These are phyloP conservation scores for Zygosaccharomyces pseudobailii DNA, from an alignment of 1,139 yeast genomes.

Conservation along the genomic window DNA sequence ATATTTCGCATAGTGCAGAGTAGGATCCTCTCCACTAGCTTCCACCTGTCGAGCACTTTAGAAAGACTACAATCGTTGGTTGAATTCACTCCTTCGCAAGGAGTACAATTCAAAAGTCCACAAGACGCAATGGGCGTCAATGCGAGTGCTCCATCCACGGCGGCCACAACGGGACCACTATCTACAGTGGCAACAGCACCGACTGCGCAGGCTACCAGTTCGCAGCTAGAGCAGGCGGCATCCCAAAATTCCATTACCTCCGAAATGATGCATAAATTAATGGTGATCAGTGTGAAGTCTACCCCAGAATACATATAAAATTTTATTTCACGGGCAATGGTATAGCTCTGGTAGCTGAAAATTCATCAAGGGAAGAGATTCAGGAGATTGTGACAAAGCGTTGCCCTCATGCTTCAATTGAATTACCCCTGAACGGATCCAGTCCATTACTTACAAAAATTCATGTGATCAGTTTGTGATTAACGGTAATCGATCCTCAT, in stretches of 20 bases:
- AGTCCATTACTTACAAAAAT: too few relatives aligned
- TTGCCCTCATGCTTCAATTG: too few relatives aligned
- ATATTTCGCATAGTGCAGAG: slow-evolving; percentile 53
- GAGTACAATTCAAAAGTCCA: slow-evolving; percentile 27
- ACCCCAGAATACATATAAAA: slow-evolving; percentile 29
- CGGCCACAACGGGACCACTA: slow-evolving; percentile 12
- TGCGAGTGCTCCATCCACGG: slow-evolving; percentile 15
- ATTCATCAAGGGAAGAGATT: too few relatives aligned
- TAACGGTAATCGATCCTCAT: too few relatives aligned
- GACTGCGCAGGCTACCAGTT: slow-evolving; percentile 13
- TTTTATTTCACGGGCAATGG: too few relatives aligned
- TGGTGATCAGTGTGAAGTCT: slow-evolving; percentile 32
- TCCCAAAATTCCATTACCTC: slow-evolving; percentile 19
- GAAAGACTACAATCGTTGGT: slow-evolving; percentile 24
- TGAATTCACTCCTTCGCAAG: slow-evolving; percentile 34
- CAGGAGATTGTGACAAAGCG: too few relatives aligned
- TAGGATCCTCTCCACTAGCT: slow-evolving; percentile 40
- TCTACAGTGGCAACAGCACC: slow-evolving; percentile 17
- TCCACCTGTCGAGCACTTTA: slow-evolving; percentile 26
- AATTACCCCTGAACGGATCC: too few relatives aligned
- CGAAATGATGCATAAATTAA: slow-evolving; percentile 31
- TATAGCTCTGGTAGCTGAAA: too few relatives aligned
- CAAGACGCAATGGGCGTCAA: slow-evolving; percentile 8
- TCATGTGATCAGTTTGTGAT: too few relatives aligned
- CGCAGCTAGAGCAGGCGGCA: slow-evolving; percentile 9